A percentile compares a stretch with the other conserved stretches of the same genome.
Evolutionary conservation across 2,329 filamentous ascomycete genomes (phyloP).

Genomic region (Aspergillus fischeri): DNA sequence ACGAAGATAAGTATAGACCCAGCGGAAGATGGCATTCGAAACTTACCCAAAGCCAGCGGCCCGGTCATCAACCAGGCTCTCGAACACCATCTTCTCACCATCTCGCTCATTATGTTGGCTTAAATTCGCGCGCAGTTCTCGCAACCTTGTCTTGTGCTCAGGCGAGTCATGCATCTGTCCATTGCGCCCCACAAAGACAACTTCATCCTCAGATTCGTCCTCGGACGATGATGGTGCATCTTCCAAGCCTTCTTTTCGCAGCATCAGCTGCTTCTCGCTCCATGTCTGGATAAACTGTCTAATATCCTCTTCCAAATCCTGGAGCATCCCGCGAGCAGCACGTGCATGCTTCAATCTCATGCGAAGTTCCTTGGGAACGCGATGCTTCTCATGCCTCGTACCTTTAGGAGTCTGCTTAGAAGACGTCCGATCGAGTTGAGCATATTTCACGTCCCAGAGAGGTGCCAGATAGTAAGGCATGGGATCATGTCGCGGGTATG

Average conservation of each 20-base stretch:
- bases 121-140: slow-evolving; percentile 40
- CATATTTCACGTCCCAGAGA: slow-evolving; percentile 67
- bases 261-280: slow-evolving; percentile 50
- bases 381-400: slow-evolving; percentile 29
- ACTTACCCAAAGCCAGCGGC: slow-evolving; percentile 77
- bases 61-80: slow-evolving; percentile 70
- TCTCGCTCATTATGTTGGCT: slow-evolving; percentile 41
- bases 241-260: slow-evolving; percentile 43
- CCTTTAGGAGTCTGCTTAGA: slow-evolving; percentile 39
- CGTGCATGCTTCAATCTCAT: slow-evolving; percentile 74
- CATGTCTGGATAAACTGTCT: slow-evolving; percentile 66
- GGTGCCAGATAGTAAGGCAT: slow-evolving; percentile 88
- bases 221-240: slow-evolving; percentile 37
- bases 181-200: slow-evolving; percentile 78
- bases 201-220: slow-evolving; percentile 71
- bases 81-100: slow-evolving; percentile 70
- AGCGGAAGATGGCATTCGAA: slow-evolving; percentile 3
- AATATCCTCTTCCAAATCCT: slow-evolving; percentile 80
- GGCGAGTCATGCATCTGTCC: slow-evolving; percentile 59
- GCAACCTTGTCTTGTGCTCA: slow-evolving; percentile 50
- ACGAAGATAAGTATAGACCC: slow-evolving; percentile 13
- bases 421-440: slow-evolving; percentile 37
- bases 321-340: slow-evolving; percentile 74
- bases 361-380: slow-evolving; percentile 74
- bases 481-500: slow-evolving; percentile 65